Percentiles rank a stretch among this genome's conserved stretches.
phyloP scores from a whole-genome alignment of 148 eudicot species.

The Beta vulgaris region DNA sequence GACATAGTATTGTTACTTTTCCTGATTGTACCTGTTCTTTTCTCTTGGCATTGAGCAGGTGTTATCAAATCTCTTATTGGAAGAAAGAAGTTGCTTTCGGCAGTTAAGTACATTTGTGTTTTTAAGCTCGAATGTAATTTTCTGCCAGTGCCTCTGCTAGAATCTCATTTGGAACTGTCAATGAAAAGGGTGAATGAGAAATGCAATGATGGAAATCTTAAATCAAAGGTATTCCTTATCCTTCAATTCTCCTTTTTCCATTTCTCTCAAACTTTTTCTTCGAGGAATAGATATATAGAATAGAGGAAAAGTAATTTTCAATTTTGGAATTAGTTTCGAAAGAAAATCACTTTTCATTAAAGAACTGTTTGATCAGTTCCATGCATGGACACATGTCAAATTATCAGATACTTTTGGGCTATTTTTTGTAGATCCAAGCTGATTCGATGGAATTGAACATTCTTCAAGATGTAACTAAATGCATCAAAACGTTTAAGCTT shows the following conservation, averaged over 20 bases:
- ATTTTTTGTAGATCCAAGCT: neutral
- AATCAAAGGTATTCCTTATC: slow-evolving; percentile 4
- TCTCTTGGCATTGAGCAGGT: slow-evolving; percentile 19
- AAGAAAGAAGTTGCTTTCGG: neutral
- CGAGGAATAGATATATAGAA: too few relatives aligned
- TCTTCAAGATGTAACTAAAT: neutral
- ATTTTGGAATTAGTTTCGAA: too few relatives aligned
- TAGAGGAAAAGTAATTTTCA: too few relatives aligned
- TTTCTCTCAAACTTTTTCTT: too few relatives aligned
- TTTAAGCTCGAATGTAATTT: slow-evolving; percentile 13
- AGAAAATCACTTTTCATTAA: too few relatives aligned
- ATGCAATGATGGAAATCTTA: neutral
- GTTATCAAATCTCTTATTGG: slow-evolving; percentile 7
- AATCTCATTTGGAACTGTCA: slow-evolving; percentile 2
- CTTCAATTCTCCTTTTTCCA: too few relatives aligned
- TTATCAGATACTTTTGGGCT: neutral
- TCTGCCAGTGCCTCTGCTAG: slow-evolving; percentile 17
- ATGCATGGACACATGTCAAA: too few relatives aligned
- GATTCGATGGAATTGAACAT: neutral
- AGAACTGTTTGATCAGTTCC: too few relatives aligned
- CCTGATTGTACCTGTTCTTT: too few relatives aligned
- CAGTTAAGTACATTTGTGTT: slow-evolving; percentile 16
- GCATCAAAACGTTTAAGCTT: neutral
- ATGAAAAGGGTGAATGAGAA: neutral
- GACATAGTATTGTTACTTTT: too few relatives aligned